A percentile compares a stretch with the other conserved stretches of the same genome.
These are phyloP conservation scores for Setomelanomma holmii DNA, from an alignment of 2,329 filamentous ascomycete genomes.

Conservation along the genomic window DNA sequence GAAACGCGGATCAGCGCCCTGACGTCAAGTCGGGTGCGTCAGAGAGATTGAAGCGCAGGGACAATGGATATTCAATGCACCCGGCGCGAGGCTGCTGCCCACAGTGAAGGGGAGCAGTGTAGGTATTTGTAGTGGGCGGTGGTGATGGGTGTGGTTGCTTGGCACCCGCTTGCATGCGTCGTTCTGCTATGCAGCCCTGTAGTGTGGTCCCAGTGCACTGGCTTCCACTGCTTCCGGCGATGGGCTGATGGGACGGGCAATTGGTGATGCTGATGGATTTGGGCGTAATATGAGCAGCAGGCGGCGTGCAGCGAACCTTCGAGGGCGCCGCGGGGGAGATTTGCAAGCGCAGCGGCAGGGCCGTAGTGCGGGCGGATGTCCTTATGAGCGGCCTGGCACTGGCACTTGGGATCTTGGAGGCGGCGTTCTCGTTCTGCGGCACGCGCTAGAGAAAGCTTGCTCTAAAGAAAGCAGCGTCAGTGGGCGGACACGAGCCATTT, in stretches of 20 bases:
- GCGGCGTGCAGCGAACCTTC: background rate
- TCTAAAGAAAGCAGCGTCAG: constrained; percentile 34
- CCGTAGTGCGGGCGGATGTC: constrained; percentile 13
- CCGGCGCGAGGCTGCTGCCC: constrained; percentile 6
- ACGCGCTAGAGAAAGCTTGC: constrained; percentile 29
- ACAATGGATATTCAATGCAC: background rate
- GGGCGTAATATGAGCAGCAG: constrained; percentile 15
- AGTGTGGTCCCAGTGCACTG: constrained; percentile 11
- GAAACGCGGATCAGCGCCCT: constrained; percentile 36
- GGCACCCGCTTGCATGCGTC: constrained; percentile 31
- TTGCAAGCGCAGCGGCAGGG: background rate
- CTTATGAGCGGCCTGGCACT: constrained; percentile 13
- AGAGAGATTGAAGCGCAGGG: constrained; percentile 10
- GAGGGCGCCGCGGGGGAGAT: constrained; percentile 1
- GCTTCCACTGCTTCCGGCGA: constrained; percentile 35
- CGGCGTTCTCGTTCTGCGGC: constrained; percentile 12
- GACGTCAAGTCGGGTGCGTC: constrained; percentile 32
- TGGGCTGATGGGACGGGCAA: constrained; percentile 28
- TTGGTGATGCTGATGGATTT: constrained; percentile 24
- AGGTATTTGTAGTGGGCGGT: constrained; percentile 28
- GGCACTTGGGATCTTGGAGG: constrained; percentile 9
- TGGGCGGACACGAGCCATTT: constrained; percentile 26
- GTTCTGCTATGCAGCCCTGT: constrained; percentile 6
- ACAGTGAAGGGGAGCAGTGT: constrained; percentile 14
- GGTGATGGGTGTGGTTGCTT: constrained; percentile 21